phyloP scores from a whole-genome alignment of 2,329 filamentous ascomycete species.

The Herpotrichia juniperi region DNA sequence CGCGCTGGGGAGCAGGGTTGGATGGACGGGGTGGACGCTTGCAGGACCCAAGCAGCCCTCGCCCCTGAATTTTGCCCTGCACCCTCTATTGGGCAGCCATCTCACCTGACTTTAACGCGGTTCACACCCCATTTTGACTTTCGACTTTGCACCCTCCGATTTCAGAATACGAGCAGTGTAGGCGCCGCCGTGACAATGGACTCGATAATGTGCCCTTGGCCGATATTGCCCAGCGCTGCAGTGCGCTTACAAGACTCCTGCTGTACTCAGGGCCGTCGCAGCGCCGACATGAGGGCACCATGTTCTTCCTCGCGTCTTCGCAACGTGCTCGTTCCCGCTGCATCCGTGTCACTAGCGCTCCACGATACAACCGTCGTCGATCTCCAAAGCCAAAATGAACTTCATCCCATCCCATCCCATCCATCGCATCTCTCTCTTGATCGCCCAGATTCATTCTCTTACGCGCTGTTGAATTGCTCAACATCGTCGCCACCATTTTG shows the following conservation, averaged over 20 bases:
- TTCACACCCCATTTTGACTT: no score
- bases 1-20: neutral
- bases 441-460: neutral
- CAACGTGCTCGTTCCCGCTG: neutral
- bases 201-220: neutral
- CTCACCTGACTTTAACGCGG: neutral
- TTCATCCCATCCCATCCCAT: neutral
- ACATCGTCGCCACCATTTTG: neutral
- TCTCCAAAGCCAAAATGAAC: neutral
- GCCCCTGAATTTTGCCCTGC: neutral
- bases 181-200: neutral
- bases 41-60: neutral
- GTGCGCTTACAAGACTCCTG: neutral
- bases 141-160: no score
- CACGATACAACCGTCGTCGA: neutral
- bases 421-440: neutral
- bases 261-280: neutral
- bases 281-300: neutral
- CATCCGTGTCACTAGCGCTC: neutral
- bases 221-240: neutral
- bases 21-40: no score
- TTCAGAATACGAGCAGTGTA: neutral
- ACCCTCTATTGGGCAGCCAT: neutral
- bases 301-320: neutral
- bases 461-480: neutral